Conservation (phyloP, 495 filamentous ascomycete genomes). For the Annulohypoxylon stygium region DNA sequence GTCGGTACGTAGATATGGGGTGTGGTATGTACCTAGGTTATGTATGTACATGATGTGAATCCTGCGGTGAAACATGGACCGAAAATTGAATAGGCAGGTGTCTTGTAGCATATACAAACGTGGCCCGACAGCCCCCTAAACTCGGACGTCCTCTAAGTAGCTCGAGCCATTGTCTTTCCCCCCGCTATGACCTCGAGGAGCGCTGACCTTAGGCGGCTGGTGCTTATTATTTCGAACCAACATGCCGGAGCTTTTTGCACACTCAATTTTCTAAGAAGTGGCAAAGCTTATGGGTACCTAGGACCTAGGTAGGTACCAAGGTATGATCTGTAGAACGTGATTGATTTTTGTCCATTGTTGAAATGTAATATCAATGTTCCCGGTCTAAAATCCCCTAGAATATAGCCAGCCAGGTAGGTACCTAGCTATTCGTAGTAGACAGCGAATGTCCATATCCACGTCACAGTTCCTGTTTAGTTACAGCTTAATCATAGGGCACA, state of each 20-base stretch:
- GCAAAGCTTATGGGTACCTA: background rate
- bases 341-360: constrained; percentile 17
- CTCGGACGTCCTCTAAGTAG: constrained; percentile 9
- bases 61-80: constrained; percentile 39
- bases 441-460: constrained; percentile 3
- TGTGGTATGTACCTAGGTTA: constrained; percentile 13
- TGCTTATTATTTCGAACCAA: constrained; percentile 25
- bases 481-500: background rate
- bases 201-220: background rate
- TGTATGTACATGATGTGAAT: constrained; percentile 40
- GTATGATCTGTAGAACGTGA: constrained; percentile 27
- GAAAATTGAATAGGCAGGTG: constrained; percentile 41
- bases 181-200: constrained; percentile 17
- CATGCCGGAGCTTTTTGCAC: background rate
- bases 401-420: background rate
- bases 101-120: constrained; percentile 16
- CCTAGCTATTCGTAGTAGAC: constrained; percentile 13
- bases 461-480: background rate
- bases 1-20: background rate
- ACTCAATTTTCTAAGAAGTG: constrained; percentile 14
- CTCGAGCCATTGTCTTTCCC: constrained; percentile 19
- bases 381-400: background rate
- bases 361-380: constrained; percentile 8
- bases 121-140: constrained; percentile 11
- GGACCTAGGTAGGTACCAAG: background rate